Base-by-base conservation (phyloP, 768 basidiomycete genomes). In the Termitomyces sp. region DNA sequence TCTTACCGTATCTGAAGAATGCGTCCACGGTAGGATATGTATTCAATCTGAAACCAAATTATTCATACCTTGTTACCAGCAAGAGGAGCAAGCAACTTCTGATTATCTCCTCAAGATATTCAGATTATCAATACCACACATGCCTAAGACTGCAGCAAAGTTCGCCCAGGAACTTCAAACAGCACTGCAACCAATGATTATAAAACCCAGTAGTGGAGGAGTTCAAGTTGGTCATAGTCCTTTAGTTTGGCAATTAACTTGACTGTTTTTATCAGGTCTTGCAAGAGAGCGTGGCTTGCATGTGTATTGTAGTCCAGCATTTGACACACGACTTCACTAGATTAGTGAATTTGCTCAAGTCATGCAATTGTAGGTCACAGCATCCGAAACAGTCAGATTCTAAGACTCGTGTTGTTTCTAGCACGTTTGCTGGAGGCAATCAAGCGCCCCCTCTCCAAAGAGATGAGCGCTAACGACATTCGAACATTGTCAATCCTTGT, bases 101-200 rank as follows among this genome's bases (percentile, higher is more conserved):
- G 95, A 98, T 67, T 90, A 91, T 67, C 72, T 99, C 4, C 79
- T 98, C 41, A 89, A 89, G 61, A 91, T 96, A 42, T 98, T 97
- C 74, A 81, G 90, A 31, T 81, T 81, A 18, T 87, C 87, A 2
- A 86, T 98, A 32, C 92, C 92, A 2, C 80, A 86, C 61, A 89
- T 96, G 87, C 93, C 94, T 0, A 91, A 89, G 72, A 93, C 92
- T 0, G 88, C 92, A 0, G 79, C 82, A 13, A 94, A 89, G 63
- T 98, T 98, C 67, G 94, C 90, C 0, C 81, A 86, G 39, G 92
- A 95, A 53, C 77, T 99, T 18, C 94, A 96, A 63, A 69, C 76
- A 5, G 79, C 85, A 7, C 76, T 98, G 12, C 85, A 96, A 61
- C 90, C 92, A 0, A 94, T 98, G 94, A 88, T 99, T 42, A 79